Conservation (phyloP, 2,329 filamentous ascomycete genomes). For the Penicillium sp. region DNA sequence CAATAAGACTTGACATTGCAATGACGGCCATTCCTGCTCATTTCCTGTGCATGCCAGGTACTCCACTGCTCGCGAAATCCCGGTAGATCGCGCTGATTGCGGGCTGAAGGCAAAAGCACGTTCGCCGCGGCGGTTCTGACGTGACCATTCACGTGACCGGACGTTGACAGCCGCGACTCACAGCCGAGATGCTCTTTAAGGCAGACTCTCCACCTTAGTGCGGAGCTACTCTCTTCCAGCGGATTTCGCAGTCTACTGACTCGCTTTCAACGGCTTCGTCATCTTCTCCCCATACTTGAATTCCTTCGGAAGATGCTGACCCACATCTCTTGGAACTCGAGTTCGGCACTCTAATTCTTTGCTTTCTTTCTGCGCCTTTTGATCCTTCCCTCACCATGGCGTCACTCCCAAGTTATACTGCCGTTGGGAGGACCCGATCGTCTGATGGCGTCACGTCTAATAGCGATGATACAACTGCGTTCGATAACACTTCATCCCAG, state of each 20-base stretch:
- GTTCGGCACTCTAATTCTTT: background rate
- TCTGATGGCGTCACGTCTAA: conserved; percentile 22
- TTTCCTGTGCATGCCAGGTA: background rate
- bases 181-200: conserved; percentile 6
- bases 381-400: conserved; percentile 29
- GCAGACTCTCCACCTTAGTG: conserved; percentile 6
- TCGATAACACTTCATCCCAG: conserved; percentile 9
- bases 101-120: background rate
- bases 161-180: conserved; percentile 4
- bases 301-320: conserved; percentile 8
- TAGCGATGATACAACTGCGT: conserved; percentile 12
- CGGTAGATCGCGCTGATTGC: background rate
- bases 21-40: background rate
- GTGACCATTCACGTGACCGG: background rate
- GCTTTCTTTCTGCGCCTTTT: background rate
- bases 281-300: background rate
- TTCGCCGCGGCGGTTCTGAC: background rate
- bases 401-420: conserved; percentile 34
- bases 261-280: background rate
- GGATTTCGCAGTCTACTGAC: background rate
- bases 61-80: background rate
- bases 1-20: background rate
- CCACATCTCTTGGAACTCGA: background rate
- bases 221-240: conserved; percentile 6
- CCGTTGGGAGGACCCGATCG: conserved; percentile 27